These are phyloP conservation scores for Butyriboletus loyo DNA, from an alignment of 768 basidiomycete species.

Conservation along the genomic window DNA sequence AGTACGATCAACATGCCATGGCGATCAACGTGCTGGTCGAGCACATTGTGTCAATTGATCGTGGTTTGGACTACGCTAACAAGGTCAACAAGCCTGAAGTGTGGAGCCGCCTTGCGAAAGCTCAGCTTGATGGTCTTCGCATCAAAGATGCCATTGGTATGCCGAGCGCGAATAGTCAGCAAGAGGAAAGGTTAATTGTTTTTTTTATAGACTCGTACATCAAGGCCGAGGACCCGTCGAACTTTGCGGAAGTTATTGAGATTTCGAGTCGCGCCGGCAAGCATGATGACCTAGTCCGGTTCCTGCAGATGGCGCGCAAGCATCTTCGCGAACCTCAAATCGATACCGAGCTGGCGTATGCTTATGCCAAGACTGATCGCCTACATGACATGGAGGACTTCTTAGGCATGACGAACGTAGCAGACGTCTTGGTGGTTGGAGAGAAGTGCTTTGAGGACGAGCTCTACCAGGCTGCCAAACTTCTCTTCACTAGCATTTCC, in stretches of 20 bases:
- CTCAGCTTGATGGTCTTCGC: constrained; percentile 95
- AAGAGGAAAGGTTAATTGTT: constrained; percentile 1
- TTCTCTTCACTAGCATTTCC: constrained; percentile 94
- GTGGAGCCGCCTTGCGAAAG: constrained; percentile 97
- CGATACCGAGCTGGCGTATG: constrained; percentile 96
- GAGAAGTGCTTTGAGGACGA: constrained; percentile 99
- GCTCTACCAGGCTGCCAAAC: constrained; percentile 93
- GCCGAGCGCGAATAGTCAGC: constrained; percentile 17
- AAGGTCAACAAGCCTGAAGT: constrained; percentile 97
- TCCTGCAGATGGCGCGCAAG: constrained; percentile 98
- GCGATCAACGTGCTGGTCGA: constrained; percentile 98
- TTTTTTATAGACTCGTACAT: constrained; percentile 80
- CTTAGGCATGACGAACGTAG: constrained; percentile 96
- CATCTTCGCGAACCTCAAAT: constrained; percentile 95
- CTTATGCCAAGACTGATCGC: constrained; percentile 96
- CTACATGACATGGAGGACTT: constrained; percentile 99
- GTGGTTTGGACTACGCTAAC: constrained; percentile 91
- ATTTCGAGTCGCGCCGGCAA: constrained; percentile 92
- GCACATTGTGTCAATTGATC: constrained; percentile 96
- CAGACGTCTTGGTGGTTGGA: constrained; percentile 93
- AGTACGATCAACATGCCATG: constrained; percentile 91
- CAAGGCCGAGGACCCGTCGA: constrained; percentile 93
- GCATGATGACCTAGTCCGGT: constrained; percentile 92
- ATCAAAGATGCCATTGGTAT: constrained; percentile 96
- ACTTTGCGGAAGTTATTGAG: constrained; percentile 94